Conservation (phyloP, 805 yeast genomes). For the Cyberlindnera maclurae region DNA sequence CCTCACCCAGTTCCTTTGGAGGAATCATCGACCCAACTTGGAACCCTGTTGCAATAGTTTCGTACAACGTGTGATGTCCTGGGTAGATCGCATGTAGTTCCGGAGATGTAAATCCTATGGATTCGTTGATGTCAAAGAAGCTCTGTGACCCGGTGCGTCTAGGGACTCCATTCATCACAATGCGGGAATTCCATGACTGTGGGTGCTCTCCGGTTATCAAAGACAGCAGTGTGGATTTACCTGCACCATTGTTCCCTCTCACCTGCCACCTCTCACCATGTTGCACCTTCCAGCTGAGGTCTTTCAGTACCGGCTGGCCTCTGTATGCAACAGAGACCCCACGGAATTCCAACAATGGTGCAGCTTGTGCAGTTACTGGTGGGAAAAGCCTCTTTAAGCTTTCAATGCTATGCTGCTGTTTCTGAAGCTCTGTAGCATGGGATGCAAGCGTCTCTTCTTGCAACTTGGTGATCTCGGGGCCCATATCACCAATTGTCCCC, state of each 20-base stretch:
- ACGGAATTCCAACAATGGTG: constrained; percentile 42
- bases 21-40: constrained; percentile 58
- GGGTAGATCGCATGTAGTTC: constrained; percentile 90
- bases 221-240: constrained; percentile 83
- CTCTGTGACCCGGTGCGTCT: constrained; percentile 69
- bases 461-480: constrained; percentile 17
- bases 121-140: constrained; percentile 69
- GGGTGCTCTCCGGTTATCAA: constrained; percentile 93
- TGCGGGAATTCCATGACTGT: constrained; percentile 79
- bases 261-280: constrained; percentile 84
- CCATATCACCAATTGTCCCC: constrained; percentile 36
- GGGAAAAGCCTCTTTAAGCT: constrained; percentile 15
- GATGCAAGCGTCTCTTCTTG: constrained; percentile 15
- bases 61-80: constrained; percentile 37
- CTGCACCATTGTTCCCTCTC: constrained; percentile 86
- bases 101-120: constrained; percentile 87
- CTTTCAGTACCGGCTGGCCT: constrained; percentile 49
- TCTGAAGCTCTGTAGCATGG: constrained; percentile 8
- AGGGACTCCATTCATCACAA: constrained; percentile 56
- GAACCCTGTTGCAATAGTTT: constrained; percentile 68
- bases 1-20: constrained; percentile 32
- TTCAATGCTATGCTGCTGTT: constrained; percentile 12
- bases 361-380: constrained; percentile 6
- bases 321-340: constrained; percentile 61
- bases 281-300: constrained; percentile 59